Evolutionary conservation across 257 asterid species (phyloP), one percentile per base, ranked within the genome.

Genomic region (Lantana camara): DNA sequence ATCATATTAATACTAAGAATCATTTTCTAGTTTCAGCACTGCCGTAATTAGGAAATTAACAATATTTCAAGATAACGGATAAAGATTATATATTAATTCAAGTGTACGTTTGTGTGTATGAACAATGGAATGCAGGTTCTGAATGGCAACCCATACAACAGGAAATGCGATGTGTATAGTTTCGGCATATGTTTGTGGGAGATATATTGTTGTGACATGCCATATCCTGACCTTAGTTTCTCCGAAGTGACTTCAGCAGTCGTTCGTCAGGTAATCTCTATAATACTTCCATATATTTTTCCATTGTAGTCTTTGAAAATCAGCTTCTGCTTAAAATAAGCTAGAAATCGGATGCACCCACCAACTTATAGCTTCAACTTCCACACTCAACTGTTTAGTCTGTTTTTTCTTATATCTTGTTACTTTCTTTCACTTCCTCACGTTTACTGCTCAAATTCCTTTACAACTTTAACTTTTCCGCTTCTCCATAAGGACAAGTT

Each of bases 181-280:
- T 89, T 84, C 49, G 96, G 96, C 70, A 89, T 89, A 64, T 89
- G 96, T 50, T 72, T 89, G 30, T 89, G 95, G 96, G 96, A 89
- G 75, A 89, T 86, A 70, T 89, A 89, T 64, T 89, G 96, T 45
- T 89, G 96, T 20, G 96, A 86, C 84, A 89, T 89, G 96, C 96
- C 96, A 0, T 89, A 89, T 62, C 96, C 96, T 1, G 96, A 86
- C 66, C 96, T 89, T 48, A 89, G 96, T 74, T 89, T 89, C 82
- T 89, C 96, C 1, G 96, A 89, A 76, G 92, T 89, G 61, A 89
- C 96, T 48, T 86, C 96, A 46, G 96, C 96, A 1, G 96, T 89
- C 4, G 96, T 89, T 51, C 95, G 91, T 38, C 96, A 89, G 96
- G 96, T 86, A 73, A 64, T 13, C 2, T 22, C 46, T 2, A 27